Evolutionary conservation across 352 stramenopile species (phyloP).

Genomic region (Phytophthora cactorum): DNA sequence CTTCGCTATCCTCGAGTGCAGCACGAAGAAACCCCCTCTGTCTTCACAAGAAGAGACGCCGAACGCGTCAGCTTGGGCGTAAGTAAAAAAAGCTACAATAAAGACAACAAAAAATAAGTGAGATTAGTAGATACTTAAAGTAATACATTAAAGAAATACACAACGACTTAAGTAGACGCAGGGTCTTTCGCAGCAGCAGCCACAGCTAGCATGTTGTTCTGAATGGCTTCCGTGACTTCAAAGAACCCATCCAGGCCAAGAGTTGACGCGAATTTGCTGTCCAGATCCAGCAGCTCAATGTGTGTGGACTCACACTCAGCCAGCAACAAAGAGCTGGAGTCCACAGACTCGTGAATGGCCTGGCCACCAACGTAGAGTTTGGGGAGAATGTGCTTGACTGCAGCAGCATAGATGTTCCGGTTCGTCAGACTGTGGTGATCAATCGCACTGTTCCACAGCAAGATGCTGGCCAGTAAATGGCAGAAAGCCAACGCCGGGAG

Average conservation of each 20-base stretch:
- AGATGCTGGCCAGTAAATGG: slow-evolving; percentile 54
- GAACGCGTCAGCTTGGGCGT: slow-evolving; percentile 27
- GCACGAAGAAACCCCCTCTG: slow-evolving; percentile 11
- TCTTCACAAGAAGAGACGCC: slow-evolving; percentile 1
- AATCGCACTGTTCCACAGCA: slow-evolving; percentile 52
- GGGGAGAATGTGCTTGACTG: slow-evolving; percentile 32
- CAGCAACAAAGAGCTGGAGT: slow-evolving; percentile 22
- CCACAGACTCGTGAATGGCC: slow-evolving; percentile 9
- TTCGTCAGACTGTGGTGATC: slow-evolving; percentile 37
- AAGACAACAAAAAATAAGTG: slow-evolving; percentile 14
- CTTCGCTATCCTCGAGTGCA: slow-evolving; percentile 56
- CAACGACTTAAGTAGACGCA: slow-evolving; percentile 16
- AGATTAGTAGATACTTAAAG: slow-evolving; percentile 11
- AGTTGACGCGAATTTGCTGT: slow-evolving; percentile 36
- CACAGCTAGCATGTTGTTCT: slow-evolving; percentile 35
- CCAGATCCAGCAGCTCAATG: slow-evolving; percentile 39
- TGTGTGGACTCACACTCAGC: slow-evolving; percentile 23
- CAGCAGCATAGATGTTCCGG: slow-evolving; percentile 31
- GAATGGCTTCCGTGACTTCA: slow-evolving; percentile 39
- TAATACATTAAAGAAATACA: slow-evolving; percentile 12
- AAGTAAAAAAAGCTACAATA: not conserved
- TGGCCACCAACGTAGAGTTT: slow-evolving; percentile 30
- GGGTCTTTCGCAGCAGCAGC: not conserved
- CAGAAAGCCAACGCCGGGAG: slow-evolving; percentile 55
- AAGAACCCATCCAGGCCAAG: slow-evolving; percentile 42